Evolutionary conservation across 2,329 filamentous ascomycete species (phyloP).

Genomic region (Aschersonia sp.): DNA sequence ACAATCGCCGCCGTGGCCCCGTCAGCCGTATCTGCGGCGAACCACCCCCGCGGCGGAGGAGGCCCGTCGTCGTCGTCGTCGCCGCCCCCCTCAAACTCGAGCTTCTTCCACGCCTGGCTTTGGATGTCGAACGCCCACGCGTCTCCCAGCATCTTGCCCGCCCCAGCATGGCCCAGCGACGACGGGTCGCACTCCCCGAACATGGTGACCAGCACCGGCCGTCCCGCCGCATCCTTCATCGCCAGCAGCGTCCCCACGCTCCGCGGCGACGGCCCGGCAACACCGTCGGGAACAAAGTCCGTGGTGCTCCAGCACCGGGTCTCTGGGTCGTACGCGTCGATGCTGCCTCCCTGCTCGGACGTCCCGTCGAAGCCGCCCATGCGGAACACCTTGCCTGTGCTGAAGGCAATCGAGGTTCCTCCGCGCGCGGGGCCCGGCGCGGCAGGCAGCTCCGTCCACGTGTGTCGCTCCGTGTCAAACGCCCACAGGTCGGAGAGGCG

Average conservation of each 20-base stretch:
- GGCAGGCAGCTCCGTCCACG: conserved; percentile 36
- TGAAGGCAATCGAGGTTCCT: conserved; percentile 16
- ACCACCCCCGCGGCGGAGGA: not conserved
- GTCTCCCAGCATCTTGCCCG: conserved; percentile 24
- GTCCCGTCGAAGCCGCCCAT: conserved; percentile 52
- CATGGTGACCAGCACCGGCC: conserved; percentile 18
- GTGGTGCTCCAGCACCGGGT: not conserved
- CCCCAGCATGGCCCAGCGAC: conserved; percentile 22
- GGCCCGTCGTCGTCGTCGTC: too few species aligned
- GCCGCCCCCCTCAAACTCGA: not conserved
- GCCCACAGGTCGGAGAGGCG: conserved; percentile 46
- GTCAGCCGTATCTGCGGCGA: not conserved
- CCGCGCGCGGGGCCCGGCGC: conserved; percentile 32
- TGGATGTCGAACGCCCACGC: conserved; percentile 24
- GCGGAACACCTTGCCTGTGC: conserved; percentile 30
- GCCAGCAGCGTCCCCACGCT: not conserved
- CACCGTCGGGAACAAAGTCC: not conserved
- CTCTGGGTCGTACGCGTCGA: conserved; percentile 30
- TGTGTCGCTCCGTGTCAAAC: conserved; percentile 29
- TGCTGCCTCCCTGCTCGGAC: conserved; percentile 38
- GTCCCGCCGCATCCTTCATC: conserved; percentile 1
- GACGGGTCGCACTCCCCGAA: conserved; percentile 19
- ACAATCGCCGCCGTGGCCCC: not conserved
- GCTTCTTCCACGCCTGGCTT: not conserved
- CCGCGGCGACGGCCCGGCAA: not conserved